Evolutionary conservation across 176 grass and related monocot genomes (phyloP).

Genomic region (Bothriochloa decipiens): DNA sequence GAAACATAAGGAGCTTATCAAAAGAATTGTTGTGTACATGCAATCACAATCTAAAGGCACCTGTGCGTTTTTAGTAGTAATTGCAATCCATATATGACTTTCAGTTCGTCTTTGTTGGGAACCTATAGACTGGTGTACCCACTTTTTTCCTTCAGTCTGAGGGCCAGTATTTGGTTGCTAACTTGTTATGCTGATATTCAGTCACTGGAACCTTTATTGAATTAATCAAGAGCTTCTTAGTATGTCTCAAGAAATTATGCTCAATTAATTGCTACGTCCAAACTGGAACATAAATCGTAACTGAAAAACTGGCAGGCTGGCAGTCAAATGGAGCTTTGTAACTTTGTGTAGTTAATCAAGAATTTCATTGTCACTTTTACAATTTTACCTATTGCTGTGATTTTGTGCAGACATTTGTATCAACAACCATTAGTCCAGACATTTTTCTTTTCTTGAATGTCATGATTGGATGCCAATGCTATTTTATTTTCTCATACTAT

Average conservation of each 20-base stretch:
- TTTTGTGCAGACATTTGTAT: not conserved
- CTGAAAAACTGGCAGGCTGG: not conserved
- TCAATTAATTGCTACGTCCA: not conserved
- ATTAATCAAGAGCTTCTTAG: not conserved
- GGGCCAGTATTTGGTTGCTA: not conserved
- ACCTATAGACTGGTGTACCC: not conserved
- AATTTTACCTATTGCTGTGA: not conserved
- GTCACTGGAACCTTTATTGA: not conserved
- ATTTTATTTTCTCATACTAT: slow-evolving; percentile 3
- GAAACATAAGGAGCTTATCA: not conserved
- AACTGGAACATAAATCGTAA: not conserved
- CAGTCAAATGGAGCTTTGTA: not conserved
- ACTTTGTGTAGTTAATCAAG: not conserved
- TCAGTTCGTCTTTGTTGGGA: not conserved
- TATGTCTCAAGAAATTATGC: not conserved
- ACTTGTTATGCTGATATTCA: not conserved
- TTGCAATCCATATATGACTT: not conserved
- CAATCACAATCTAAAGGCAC: not conserved
- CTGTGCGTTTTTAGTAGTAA: not conserved
- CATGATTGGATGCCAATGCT: slow-evolving; percentile 12
- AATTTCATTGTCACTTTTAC: not conserved
- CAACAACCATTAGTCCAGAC: not conserved
- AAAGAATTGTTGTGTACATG: not conserved
- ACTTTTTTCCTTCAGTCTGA: not conserved
- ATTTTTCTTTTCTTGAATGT: not conserved